Conservation (phyloP, 2,329 filamentous ascomycete genomes). For the Cladophialophora bantiana region DNA sequence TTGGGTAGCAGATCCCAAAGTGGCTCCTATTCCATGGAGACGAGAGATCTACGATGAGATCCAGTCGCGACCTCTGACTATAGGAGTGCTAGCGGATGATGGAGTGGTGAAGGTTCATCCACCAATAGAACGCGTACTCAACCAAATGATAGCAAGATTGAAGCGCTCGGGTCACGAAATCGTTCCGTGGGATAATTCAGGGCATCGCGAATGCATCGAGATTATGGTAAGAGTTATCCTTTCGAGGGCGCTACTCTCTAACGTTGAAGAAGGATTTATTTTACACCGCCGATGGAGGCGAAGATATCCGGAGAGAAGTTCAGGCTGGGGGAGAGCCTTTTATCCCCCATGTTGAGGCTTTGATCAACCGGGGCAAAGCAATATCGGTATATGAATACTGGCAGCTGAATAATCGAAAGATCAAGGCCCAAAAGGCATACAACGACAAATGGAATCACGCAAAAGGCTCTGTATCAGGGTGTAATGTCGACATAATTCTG, state of each 20-base stretch:
- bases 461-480: conserved; percentile 55
- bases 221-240: conserved; percentile 50
- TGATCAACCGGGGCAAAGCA: conserved; percentile 60
- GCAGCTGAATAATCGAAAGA: conserved; percentile 69
- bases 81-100: conserved; percentile 37
- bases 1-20: conserved; percentile 63
- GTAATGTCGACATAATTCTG: conserved; percentile 62
- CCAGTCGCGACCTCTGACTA: conserved; percentile 50
- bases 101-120: conserved; percentile 38
- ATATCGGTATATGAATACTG: conserved; percentile 72
- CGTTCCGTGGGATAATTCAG: conserved; percentile 35
- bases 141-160: conserved; percentile 44
- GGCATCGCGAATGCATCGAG: conserved; percentile 35
- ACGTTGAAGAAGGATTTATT: conserved; percentile 67
- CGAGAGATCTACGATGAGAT: conserved; percentile 53
- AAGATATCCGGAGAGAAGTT: conserved; percentile 66
- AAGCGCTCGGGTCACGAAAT: conserved; percentile 61
- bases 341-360: conserved; percentile 64
- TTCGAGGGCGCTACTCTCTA: too few relatives aligned
- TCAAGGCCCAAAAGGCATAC: conserved; percentile 61
- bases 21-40: conserved; percentile 63
- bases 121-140: conserved; percentile 35
- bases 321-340: conserved; percentile 64
- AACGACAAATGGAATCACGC: conserved; percentile 65
- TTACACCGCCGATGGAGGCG: conserved; percentile 68